These are phyloP conservation scores for Daedalea quercina DNA, from an alignment of 768 basidiomycete genomes.

Conservation along the genomic window DNA sequence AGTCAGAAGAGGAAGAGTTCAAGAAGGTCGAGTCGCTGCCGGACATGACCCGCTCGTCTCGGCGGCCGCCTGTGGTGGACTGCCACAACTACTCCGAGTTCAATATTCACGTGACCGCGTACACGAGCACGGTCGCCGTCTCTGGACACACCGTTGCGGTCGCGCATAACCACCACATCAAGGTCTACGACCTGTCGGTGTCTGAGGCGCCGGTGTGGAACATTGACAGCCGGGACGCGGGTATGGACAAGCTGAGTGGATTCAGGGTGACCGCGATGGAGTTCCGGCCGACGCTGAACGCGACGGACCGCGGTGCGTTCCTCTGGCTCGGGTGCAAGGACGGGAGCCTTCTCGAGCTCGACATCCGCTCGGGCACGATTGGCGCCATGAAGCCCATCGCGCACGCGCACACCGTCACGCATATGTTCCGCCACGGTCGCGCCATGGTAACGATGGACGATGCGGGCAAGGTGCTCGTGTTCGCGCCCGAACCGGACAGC, in stretches of 20 bases:
- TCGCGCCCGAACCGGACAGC: conserved; percentile 38
- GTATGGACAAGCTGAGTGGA: conserved; percentile 50
- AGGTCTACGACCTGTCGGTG: conserved; percentile 51
- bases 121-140: conserved; percentile 46
- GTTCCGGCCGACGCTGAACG: conserved; percentile 48
- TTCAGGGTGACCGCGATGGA: conserved; percentile 70
- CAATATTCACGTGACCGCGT: conserved; percentile 47
- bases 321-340: conserved; percentile 91
- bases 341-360: conserved; percentile 80
- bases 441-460: conserved; percentile 84
- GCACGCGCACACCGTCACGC: conserved; percentile 60
- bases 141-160: conserved; percentile 55
- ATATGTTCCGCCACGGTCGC: conserved; percentile 66
- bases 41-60: conserved; percentile 62
- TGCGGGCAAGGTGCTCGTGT: conserved; percentile 74
- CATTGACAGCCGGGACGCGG: conserved; percentile 58
- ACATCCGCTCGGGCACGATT: conserved; percentile 54
- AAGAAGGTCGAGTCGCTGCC: conserved; percentile 50
- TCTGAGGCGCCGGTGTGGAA: conserved; percentile 38
- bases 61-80: conserved; percentile 35
- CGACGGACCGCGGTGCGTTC: conserved; percentile 49
- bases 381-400: conserved; percentile 50
- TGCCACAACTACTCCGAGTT: conserved; percentile 33
- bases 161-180: conserved; percentile 51
- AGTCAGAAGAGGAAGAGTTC: conserved; percentile 47